phyloP scores from a whole-genome alignment of 1,284 basidiomycete species.

The Tylopilus orsonianus region DNA sequence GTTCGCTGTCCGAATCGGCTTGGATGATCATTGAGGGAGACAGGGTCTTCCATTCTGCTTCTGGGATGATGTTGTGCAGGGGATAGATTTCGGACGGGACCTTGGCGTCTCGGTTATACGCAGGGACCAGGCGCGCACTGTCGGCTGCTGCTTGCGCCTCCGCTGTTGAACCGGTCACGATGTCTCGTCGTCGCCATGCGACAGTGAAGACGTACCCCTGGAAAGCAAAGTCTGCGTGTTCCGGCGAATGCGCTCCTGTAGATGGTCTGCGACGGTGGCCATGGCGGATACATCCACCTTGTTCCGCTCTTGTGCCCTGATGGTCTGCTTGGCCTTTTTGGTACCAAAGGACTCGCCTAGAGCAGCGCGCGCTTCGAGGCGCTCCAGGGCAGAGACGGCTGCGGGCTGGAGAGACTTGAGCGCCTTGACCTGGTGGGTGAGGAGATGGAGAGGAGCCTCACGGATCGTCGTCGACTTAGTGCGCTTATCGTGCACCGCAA shows the following conservation, averaged over 20 bases:
- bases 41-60: constrained; percentile 72
- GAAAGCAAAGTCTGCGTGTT: constrained; percentile 68
- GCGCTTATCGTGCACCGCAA: constrained; percentile 71
- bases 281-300: constrained; percentile 85
- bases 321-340: constrained; percentile 85
- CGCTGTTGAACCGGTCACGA: constrained; percentile 41
- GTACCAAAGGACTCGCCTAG: constrained; percentile 92
- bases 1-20: constrained; percentile 49
- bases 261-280: constrained; percentile 73
- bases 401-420: constrained; percentile 67
- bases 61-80: constrained; percentile 72
- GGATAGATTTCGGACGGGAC: constrained; percentile 76
- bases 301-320: constrained; percentile 83
- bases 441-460: constrained; percentile 69
- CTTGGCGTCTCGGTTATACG: constrained; percentile 62
- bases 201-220: constrained; percentile 45
- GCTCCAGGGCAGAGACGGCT: constrained; percentile 51
- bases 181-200: neutral
- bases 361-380: constrained; percentile 65
- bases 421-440: constrained; percentile 79
- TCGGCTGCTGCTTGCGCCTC: constrained; percentile 64
- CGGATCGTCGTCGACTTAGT: constrained; percentile 70
- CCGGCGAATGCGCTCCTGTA: constrained; percentile 79
- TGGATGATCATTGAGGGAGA: constrained; percentile 53
- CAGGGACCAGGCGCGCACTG: constrained; percentile 70